These are phyloP conservation scores for Jacaranda copaia DNA, from an alignment of 257 asterid genomes.

Conservation along the genomic window DNA sequence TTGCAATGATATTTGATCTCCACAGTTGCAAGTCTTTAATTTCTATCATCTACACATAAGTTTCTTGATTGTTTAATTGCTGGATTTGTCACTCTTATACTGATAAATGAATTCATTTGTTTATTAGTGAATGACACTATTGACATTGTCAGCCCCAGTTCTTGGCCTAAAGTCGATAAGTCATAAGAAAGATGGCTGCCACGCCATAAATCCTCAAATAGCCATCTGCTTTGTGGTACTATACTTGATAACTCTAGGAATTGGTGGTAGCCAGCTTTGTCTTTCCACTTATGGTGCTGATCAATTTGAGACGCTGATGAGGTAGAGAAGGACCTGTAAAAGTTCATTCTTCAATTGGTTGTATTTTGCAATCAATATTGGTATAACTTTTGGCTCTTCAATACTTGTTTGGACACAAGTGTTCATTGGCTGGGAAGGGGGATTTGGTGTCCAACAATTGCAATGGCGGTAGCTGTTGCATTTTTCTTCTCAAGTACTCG, in stretches of 20 bases:
- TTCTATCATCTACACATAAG: neutral
- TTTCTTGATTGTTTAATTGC: neutral
- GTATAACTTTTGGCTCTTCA: no score
- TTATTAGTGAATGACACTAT: conserved; percentile 66
- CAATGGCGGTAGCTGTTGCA: no score
- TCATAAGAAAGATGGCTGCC: conserved; percentile 50
- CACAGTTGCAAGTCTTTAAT: no score
- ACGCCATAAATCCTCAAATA: conserved; percentile 50
- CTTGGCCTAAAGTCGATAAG: conserved; percentile 60
- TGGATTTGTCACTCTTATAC: neutral
- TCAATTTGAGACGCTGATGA: no score
- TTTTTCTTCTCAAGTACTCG: no score
- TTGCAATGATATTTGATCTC: no score
- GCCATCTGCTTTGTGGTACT: conserved; percentile 54
- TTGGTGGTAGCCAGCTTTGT: conserved; percentile 21
- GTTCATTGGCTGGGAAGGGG: conserved; percentile 79
- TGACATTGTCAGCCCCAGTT: conserved; percentile 68
- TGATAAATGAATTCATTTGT: neutral
- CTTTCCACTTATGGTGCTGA: no score
- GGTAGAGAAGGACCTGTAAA: no score
- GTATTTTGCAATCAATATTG: no score
- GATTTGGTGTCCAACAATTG: conserved; percentile 47
- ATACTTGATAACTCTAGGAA: conserved; percentile 68
- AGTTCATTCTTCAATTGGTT: no score
- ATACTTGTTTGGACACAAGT: no score